These are phyloP conservation scores for Lasiosphaeria hispida DNA, from an alignment of 495 filamentous ascomycete species.

Conservation along the genomic window DNA sequence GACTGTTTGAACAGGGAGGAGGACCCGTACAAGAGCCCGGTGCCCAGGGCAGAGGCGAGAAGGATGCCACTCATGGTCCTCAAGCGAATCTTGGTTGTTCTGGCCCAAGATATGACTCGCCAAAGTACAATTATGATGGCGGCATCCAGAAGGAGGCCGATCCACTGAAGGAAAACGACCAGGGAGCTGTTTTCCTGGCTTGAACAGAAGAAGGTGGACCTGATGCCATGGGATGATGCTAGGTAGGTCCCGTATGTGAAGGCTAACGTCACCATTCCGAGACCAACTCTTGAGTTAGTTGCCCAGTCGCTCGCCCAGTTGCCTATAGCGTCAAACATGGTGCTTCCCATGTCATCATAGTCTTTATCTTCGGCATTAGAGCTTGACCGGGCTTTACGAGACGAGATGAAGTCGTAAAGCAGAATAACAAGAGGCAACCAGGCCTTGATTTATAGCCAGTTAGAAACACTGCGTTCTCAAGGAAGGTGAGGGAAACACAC, in stretches of 20 bases:
- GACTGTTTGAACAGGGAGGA: constrained; percentile 12
- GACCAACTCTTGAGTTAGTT: constrained; percentile 26
- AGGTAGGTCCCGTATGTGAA: constrained; percentile 35
- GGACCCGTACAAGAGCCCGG: constrained; percentile 15
- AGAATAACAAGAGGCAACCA: constrained; percentile 40
- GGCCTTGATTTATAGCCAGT: constrained; percentile 22
- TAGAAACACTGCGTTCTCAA: not conserved
- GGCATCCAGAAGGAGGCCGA: constrained; percentile 41
- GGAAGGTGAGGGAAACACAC: constrained; percentile 23
- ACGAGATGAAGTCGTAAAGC: constrained; percentile 38
- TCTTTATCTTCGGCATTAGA: constrained; percentile 11
- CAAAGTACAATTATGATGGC: constrained; percentile 39
- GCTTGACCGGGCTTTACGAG: constrained; percentile 24
- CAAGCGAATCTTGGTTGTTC: constrained; percentile 42
- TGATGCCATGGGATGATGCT: constrained; percentile 19
- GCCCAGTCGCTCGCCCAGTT: constrained; percentile 38
- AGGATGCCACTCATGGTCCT: constrained; percentile 39
- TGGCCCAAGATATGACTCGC: constrained; percentile 47
- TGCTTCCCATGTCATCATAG: constrained; percentile 40
- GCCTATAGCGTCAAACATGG: constrained; percentile 35
- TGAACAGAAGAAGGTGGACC: constrained; percentile 48
- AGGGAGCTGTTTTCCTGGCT: constrained; percentile 27
- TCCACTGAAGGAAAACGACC: constrained; percentile 34
- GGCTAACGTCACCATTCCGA: constrained; percentile 27
- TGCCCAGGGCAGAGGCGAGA: constrained; percentile 23